Evolutionary conservation across 1,284 basidiomycete species (phyloP).

Genomic region (Ceratobasidium sp.): DNA sequence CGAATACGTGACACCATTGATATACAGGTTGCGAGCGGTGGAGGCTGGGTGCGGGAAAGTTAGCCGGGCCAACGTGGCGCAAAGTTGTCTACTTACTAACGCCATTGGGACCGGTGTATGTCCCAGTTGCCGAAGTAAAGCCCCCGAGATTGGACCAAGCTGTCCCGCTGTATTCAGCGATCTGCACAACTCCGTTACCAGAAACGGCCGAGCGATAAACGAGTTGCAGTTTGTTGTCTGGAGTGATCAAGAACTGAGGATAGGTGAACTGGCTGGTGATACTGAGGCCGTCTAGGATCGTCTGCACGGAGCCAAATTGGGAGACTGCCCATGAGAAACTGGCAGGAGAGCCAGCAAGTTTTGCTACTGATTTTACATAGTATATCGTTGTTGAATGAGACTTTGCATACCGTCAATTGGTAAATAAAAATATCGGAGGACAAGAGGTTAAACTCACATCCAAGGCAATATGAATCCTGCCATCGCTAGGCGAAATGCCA

Average conservation of each 20-base stretch:
- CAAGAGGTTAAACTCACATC: conserved; percentile 27
- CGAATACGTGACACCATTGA: conserved; percentile 50
- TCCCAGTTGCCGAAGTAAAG: conserved; percentile 47
- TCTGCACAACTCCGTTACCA: conserved; percentile 46
- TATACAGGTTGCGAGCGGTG: conserved; percentile 46
- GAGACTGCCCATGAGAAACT: conserved; percentile 46
- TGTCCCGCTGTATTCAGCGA: conserved; percentile 43
- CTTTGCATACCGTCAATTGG: neutral
- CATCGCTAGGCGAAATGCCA: conserved; percentile 48
- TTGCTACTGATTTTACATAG: conserved; percentile 45
- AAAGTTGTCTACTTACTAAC: conserved; percentile 27
- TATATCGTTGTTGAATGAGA: conserved; percentile 43
- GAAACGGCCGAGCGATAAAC: conserved; percentile 46
- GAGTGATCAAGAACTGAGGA: conserved; percentile 49
- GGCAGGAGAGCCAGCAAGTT: conserved; percentile 40
- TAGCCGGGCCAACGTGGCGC: neutral
- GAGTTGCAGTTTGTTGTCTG: conserved; percentile 48
- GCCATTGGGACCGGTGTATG: conserved; percentile 48
- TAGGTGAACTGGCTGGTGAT: conserved; percentile 49
- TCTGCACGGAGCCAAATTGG: conserved; percentile 43
- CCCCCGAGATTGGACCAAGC: conserved; percentile 47
- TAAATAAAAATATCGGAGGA: neutral
- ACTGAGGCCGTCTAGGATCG: conserved; percentile 44
- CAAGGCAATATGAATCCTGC: conserved; percentile 49
- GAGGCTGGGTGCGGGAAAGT: neutral